These are phyloP conservation scores for Wickerhamomyces bisporus DNA, from an alignment of 805 yeast species.

Conservation along the genomic window DNA sequence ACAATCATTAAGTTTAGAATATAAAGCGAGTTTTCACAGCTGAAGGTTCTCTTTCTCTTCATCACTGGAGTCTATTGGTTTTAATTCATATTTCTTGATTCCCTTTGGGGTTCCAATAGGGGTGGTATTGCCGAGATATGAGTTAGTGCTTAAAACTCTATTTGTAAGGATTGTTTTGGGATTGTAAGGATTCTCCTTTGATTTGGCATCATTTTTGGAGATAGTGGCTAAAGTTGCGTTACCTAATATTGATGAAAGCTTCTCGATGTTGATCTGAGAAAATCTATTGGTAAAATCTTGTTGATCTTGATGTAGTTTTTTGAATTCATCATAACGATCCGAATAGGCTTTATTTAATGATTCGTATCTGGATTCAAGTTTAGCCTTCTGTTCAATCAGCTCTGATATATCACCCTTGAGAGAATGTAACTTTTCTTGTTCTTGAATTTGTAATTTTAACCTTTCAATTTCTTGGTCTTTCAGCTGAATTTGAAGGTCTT, in stretches of 20 bases:
- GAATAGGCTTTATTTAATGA: slow-evolving; percentile 21
- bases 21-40: no score
- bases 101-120: slow-evolving; percentile 8
- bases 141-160: slow-evolving; percentile 24
- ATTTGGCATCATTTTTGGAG: slow-evolving; percentile 1
- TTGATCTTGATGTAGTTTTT: slow-evolving; percentile 24
- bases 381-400: slow-evolving; percentile 14
- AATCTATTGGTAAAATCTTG: slow-evolving; percentile 20
- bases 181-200: neutral
- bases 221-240: slow-evolving; percentile 10
- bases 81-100: slow-evolving; percentile 7
- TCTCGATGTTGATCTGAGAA: slow-evolving; percentile 23
- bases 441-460: slow-evolving; percentile 10
- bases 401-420: slow-evolving; percentile 7
- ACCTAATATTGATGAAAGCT: slow-evolving; percentile 23
- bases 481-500: slow-evolving; percentile 9
- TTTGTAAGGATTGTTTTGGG: neutral
- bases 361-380: slow-evolving; percentile 18
- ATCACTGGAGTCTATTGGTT: slow-evolving; percentile 1
- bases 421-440: slow-evolving; percentile 1
- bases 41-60: neutral
- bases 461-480: slow-evolving; percentile 16
- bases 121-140: slow-evolving; percentile 17
- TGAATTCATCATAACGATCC: slow-evolving; percentile 24
- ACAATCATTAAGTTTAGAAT: no score